phyloP scores from a whole-genome alignment of 345 rosid species.

The Rhodamnia argentea region DNA sequence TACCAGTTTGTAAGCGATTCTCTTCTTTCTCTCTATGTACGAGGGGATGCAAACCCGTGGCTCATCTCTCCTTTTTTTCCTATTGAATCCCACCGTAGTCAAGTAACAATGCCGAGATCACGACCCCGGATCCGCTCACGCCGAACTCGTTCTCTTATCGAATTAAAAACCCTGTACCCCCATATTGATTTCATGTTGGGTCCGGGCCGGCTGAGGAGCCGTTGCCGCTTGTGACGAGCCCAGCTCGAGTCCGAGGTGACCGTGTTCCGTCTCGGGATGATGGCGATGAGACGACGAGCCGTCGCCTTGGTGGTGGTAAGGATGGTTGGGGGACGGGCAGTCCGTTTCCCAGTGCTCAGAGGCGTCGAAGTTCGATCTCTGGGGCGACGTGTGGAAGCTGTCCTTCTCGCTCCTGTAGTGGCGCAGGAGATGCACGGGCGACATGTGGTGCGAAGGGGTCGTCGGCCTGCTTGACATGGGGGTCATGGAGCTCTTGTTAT shows the following conservation, averaged over 20 bases:
- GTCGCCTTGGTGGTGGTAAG: neutral
- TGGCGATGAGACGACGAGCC: slow-evolving; percentile 19
- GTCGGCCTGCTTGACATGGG: slow-evolving; percentile 54
- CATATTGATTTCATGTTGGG: slow-evolving; percentile 5
- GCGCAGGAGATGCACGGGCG: slow-evolving; percentile 59
- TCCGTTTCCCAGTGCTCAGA: slow-evolving; percentile 24
- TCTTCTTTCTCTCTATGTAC: neutral
- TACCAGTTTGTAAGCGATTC: neutral
- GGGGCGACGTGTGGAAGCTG: slow-evolving; percentile 23
- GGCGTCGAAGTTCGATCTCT: slow-evolving; percentile 11
- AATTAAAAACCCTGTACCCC: slow-evolving; percentile 4
- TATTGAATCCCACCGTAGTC: neutral
- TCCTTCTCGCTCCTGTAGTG: slow-evolving; percentile 20
- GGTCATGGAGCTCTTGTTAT: slow-evolving; percentile 32
- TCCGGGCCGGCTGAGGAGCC: neutral
- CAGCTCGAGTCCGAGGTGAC: neutral
- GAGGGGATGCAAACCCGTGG: neutral
- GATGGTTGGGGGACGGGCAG: slow-evolving; percentile 14
- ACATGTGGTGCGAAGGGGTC: slow-evolving; percentile 48
- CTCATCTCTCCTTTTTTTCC: neutral
- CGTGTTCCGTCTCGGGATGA: neutral
- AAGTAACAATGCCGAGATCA: neutral
- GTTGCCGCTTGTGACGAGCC: neutral
- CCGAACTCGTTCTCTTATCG: neutral
- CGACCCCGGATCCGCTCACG: neutral